Evolutionary conservation across 2,329 filamentous ascomycete genomes (phyloP), one percentile per base, ranked within the genome.

Genomic region (Talaromyces piceae): DNA sequence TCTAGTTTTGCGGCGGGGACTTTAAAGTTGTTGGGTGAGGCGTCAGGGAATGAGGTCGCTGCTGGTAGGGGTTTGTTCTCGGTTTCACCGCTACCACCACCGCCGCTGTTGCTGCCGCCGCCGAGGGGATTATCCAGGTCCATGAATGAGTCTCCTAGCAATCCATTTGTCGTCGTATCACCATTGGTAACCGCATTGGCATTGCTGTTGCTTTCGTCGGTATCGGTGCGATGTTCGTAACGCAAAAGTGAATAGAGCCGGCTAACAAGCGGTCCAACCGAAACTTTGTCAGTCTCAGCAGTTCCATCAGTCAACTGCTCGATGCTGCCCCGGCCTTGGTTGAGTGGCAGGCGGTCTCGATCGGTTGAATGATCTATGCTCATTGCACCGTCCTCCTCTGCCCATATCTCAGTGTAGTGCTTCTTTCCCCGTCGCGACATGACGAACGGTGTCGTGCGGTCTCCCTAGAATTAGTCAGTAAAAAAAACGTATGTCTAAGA

Each of bases 331-430:
- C 91, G 84, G 1, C 91, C 78, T 59, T 93, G 86, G 63, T 96
- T 95, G 1, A 86, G 77, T 0, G 88, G 80, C 5, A 88, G 77
- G 57, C 82, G 84, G 51, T 89, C 84, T 37, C 78, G 75, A 22
- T 76, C 75, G 30, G 79, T 76, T 4, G 80, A 77, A 4, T 80
- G 77, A 63, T 94, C 88, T 6, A 91, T 73, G 31, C 84, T 78
- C 75, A 89, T 86, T 45, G 81, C 76, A 8, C 88, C 89, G 63
- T 98, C 93, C 66, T 98, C 93, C 58, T 95, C 90, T 0, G 89
- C 86, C 93, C 93, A 98, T 8, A 91, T 77, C 54, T 97, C 91
- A 22, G 81, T 83, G 70, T 97, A 98, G 63, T 89, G 86, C 60
- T 84, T 84, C 66, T 88, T 87, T 43, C 90, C 91, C 20, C 90